Evolutionary conservation across 169 alveolate species (phyloP), one percentile per base, ranked within the genome.

Genomic region (Plasmodium fragile): DNA sequence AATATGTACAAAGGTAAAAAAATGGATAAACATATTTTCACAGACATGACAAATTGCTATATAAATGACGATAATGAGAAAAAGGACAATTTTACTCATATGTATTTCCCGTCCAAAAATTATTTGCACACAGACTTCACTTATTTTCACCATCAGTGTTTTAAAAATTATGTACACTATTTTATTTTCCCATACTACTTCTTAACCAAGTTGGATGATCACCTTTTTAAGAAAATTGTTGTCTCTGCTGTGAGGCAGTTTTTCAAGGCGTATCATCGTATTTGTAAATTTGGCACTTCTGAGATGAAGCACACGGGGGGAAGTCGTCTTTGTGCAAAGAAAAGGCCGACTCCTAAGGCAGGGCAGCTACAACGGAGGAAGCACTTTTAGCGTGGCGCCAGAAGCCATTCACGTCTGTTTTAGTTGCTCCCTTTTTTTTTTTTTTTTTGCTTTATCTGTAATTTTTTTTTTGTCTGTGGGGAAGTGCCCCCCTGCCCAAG

Each of bases 141-240:
- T 30, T 90, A 75, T 80, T 90, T 90, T 81, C 94, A 90, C 34
- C 71, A 39, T n/a, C 65, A 78, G 10, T 90, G 94, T 52, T 90
- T 90, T 90, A 90, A 90, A 90, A 90, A 45, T 49, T 90, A 90
- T 80, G 72, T 90, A 36, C 84, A 90, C 5, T 90, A 80, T 90
- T 65, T 10, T 45, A 45, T 90, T 39, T 81, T 81, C 16, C 94
- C 94, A 2, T 90, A 90, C 70, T 90, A 80, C 25, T 90, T 90
- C 45, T 71, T 90, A 69, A 80, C 79, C 30, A 90, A 90, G 52
- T 90, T 90, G 65, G 45, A 81, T 79, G 92, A 90, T 49, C 41
- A 90, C 34, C 28, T 43, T 65, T 81, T 90, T n/a, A 90, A 90
- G 10, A 32, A 81, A 80, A 81, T 90, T 41, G 82, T 90, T 32